Evolutionary conservation across 495 filamentous ascomycete genomes (phyloP), one percentile per base, ranked within the genome.

Genomic region (Glonium stellatum): DNA sequence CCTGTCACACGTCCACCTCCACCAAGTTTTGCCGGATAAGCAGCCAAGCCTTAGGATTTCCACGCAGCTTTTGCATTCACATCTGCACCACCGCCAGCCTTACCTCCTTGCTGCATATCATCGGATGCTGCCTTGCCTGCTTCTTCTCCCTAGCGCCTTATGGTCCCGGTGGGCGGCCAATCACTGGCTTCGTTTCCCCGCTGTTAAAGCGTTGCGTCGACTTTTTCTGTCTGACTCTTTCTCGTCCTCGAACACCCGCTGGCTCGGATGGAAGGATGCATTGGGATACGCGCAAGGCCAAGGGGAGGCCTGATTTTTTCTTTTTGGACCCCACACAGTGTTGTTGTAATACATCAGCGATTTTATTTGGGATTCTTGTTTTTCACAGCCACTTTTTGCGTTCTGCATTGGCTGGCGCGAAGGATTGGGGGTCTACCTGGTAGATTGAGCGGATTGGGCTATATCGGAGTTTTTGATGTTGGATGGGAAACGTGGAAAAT

Each of bases 331-430:
- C 49, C 39, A 27, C 54, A 52, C 49, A 47, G 44, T 47, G 8
- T 48, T n/a, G 27, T 66, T 67, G 60, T 67, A 67, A 67, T 67
- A 63, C 19, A 37, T 57, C 52, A 67, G 64, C 64, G 64, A 25
- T 54, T 67, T 62, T n/a, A n/a, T n/a, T 48, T 50, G 2, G 39
- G 12, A 12, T 44, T 50, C 46, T 59, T 56, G 55, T 34, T 63
- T n/a, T 67, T 53, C 48, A 51, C 48, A 27, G 23, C 23, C 18
- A 25, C 23, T 35, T 15, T 21, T 4, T 21, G 27, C 21, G 42
- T 56, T 18, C 39, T 63, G 64, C 64, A 67, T 67, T 31, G 58
- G 57, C 41, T 67, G 64, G 64, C 64, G 64, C 57, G 54, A 51
- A 15, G 48, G 48, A 25, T 51, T n/a, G n/a, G n/a, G 21, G 48